A percentile compares a stretch with the other conserved stretches of the same genome.
These are phyloP conservation scores for Nemophila menziesii DNA, from an alignment of 257 asterid genomes.

Conservation along the genomic window DNA sequence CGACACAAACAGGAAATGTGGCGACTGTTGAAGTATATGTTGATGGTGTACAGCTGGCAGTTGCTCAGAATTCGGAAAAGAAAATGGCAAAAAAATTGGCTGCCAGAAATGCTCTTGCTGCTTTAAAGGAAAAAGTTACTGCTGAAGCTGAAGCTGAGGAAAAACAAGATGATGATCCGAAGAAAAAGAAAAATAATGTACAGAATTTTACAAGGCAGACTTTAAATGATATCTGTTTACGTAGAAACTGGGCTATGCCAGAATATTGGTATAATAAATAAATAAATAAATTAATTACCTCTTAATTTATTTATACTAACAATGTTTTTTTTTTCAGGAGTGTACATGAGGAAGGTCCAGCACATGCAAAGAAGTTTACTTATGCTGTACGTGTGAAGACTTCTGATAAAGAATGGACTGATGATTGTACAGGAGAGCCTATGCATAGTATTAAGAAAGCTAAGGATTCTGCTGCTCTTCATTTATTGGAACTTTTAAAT, in stretches of 20 bases:
- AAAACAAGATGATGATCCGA: constrained; percentile 35
- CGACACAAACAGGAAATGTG: constrained; percentile 64
- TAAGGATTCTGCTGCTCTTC: constrained; percentile 88
- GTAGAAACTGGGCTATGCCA: constrained; percentile 99
- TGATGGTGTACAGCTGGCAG: constrained; percentile 79
- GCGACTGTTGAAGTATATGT: constrained; percentile 89
- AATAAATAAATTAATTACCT: neutral
- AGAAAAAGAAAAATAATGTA: constrained; percentile 58
- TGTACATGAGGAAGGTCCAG: constrained; percentile 91
- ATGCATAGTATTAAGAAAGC: constrained; percentile 99
- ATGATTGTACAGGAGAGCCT: constrained; percentile 92
- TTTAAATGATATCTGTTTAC: constrained; percentile 81
- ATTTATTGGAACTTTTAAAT: constrained; percentile 65
- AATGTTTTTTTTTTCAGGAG: constrained; percentile 33
- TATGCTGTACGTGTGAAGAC: constrained; percentile 83
- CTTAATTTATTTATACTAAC: neutral
- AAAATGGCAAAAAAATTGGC: constrained; percentile 99
- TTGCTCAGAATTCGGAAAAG: constrained; percentile 84
- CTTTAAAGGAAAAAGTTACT: constrained; percentile 67
- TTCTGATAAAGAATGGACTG: constrained; percentile 80
- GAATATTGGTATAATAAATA: constrained; percentile 49
- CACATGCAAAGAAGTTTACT: constrained; percentile 91
- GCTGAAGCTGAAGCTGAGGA: constrained; percentile 54
- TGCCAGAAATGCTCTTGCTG: constrained; percentile 86
- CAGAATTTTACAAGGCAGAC: constrained; percentile 92